Evolutionary conservation across 495 filamentous ascomycete species (phyloP).

Genomic region (Cladorrhinum samala): DNA sequence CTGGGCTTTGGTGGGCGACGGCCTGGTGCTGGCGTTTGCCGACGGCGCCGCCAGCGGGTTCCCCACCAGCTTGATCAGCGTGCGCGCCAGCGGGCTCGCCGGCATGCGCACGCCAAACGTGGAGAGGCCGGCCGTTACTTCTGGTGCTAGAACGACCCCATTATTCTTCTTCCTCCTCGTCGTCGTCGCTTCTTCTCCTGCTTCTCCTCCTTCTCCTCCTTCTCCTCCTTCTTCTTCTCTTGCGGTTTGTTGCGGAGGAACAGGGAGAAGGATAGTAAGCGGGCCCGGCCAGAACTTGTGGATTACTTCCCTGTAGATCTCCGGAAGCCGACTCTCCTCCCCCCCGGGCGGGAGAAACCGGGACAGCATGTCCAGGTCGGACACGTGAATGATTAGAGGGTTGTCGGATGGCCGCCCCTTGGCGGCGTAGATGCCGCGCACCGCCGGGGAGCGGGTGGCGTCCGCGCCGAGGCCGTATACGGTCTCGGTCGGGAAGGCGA

Average conservation of each 20-base stretch:
- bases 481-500: slow-evolving; percentile 97
- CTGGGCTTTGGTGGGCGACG: slow-evolving; percentile 79
- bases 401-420: slow-evolving; percentile 92
- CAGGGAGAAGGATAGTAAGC: slow-evolving; percentile 82
- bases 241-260: too few species aligned
- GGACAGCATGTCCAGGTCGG: slow-evolving; percentile 72
- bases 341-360: slow-evolving; percentile 51
- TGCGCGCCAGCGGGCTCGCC: slow-evolving; percentile 70
- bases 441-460: slow-evolving; percentile 66
- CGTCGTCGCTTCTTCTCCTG: too few species aligned
- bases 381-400: slow-evolving; percentile 87
- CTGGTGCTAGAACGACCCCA: slow-evolving; percentile 62
- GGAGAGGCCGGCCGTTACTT: slow-evolving; percentile 75
- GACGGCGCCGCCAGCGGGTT: slow-evolving; percentile 88
- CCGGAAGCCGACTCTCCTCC: slow-evolving; percentile 49
- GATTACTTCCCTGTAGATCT: slow-evolving; percentile 78
- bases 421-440: slow-evolving; percentile 83
- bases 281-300: slow-evolving; percentile 89
- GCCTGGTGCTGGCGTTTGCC: slow-evolving; percentile 88
- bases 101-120: slow-evolving; percentile 94
- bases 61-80: slow-evolving; percentile 70
- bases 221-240: too few species aligned
- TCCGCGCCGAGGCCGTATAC: slow-evolving; percentile 96
- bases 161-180: too few species aligned
- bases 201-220: too few species aligned